Evolutionary conservation across 768 basidiomycete genomes (phyloP).

Genomic region (Postia placenta): DNA sequence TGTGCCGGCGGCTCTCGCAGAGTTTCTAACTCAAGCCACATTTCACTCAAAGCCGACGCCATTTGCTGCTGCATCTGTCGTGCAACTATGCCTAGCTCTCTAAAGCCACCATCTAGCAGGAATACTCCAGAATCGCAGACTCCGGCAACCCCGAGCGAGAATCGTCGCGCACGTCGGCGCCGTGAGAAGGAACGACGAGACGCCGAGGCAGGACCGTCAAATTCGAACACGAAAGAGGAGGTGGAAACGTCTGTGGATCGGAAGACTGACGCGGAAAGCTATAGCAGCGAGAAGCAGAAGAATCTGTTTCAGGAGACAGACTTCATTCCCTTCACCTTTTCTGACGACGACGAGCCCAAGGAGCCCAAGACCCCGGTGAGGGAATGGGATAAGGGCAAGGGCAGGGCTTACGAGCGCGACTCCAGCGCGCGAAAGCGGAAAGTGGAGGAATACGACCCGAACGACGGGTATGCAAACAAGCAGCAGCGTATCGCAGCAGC

Average conservation of each 20-base stretch:
- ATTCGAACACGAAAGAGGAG: background rate
- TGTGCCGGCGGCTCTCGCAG: background rate
- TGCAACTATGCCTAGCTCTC: slow-evolving; percentile 1
- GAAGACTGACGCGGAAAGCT: background rate
- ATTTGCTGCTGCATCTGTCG: background rate
- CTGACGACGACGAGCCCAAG: slow-evolving; percentile 20
- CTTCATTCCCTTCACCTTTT: slow-evolving; percentile 26
- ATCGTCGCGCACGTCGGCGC: slow-evolving; percentile 4
- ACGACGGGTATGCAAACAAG: slow-evolving; percentile 47
- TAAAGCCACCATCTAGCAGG: background rate
- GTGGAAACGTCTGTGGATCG: background rate
- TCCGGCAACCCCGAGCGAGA: background rate
- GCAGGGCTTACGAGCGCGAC: slow-evolving; percentile 8
- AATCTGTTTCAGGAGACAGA: slow-evolving; percentile 18
- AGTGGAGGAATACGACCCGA: slow-evolving; percentile 38
- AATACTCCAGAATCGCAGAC: background rate
- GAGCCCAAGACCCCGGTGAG: slow-evolving; percentile 9
- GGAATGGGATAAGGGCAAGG: slow-evolving; percentile 22
- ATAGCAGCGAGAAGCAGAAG: background rate
- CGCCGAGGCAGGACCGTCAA: slow-evolving; percentile 3
- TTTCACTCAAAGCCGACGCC: background rate
- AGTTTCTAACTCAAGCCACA: background rate
- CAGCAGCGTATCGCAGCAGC: slow-evolving; percentile 46
- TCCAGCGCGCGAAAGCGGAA: slow-evolving; percentile 39
- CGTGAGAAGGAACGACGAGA: background rate